phyloP scores from a whole-genome alignment of 345 rosid genomes.

The Carallia brachiata region DNA sequence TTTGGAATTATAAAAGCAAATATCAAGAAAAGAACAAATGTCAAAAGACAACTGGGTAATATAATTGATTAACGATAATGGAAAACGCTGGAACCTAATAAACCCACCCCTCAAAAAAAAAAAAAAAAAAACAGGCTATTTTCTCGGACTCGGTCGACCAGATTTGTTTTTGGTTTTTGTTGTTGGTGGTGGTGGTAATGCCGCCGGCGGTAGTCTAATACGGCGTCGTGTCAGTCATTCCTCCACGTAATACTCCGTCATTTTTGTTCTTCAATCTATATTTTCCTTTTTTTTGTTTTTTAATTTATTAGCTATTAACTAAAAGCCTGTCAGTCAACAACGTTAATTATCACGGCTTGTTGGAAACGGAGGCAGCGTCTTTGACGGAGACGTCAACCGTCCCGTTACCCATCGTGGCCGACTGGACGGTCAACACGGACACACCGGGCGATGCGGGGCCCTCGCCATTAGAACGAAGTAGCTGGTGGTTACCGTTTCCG shows the following conservation, averaged over 20 bases:
- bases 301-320: background rate
- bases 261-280: background rate
- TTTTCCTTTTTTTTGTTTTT: background rate
- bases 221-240: background rate
- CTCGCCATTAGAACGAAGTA: slow-evolving; percentile 41
- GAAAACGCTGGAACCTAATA: background rate
- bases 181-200: background rate
- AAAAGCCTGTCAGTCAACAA: slow-evolving; percentile 13
- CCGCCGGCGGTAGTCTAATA: background rate
- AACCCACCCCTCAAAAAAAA: background rate
- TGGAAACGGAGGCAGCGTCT: slow-evolving; percentile 68
- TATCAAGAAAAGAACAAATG: background rate
- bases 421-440: slow-evolving; percentile 76
- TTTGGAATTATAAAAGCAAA: background rate
- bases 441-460: slow-evolving; percentile 71
- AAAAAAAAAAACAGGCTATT: background rate
- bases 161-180: background rate
- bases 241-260: slow-evolving; percentile 15
- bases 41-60: background rate
- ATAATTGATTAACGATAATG: slow-evolving; percentile 1
- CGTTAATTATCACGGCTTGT: slow-evolving; percentile 51
- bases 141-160: slow-evolving; percentile 13
- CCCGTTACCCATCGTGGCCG: slow-evolving; percentile 51
- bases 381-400: slow-evolving; percentile 43
- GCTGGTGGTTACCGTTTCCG: slow-evolving; percentile 6